Base-by-base conservation (phyloP, 345 rosid species). In the Salix caprea region DNA sequence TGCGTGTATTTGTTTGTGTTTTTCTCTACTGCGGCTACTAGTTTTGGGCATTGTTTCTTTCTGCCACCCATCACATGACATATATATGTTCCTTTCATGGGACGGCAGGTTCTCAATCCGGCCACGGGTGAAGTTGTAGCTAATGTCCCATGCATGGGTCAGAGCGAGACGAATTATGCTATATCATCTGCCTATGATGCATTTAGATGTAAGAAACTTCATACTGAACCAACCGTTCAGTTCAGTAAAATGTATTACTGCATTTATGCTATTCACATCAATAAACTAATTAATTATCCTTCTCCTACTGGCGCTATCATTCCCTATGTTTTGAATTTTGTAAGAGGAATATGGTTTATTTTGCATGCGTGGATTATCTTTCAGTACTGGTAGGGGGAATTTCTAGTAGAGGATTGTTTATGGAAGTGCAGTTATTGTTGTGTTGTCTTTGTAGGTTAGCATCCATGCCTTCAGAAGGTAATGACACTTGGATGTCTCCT, bases 121-220 rank as follows among this genome's bases (percentile, higher is more conserved):
- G 94, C 98, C 26, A 96, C 92, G 0, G 97, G 99, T 70, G 89
- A 92, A 76, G 86, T 86, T 76, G 65, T 96, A 50, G 91, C 91
- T 23, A 87, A 90, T 69, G 94, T 93, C 67, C 80, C 97, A 67
- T 83, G 88, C 86, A 96, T 93, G 99, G 97, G 99, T 40, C 72
- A 74, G 39, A 89, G 74, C 70, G 99, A 96, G 85, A 91, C 99
- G 46, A 84, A 90, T 69, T 93, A 92, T 85, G 99, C 98, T 28
- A 89, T 96, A 86, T 87, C 92, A 72, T 89, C 97, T 76, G 97
- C 99, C 64, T 81, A 87, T 70, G 77, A 88, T 73, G 94, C 99
- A 46, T 96, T 90, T 81, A 65, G 66, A 1, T 91, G 99, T 96
- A 92, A 42, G 86, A 46, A 65, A 65, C 62, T 78, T 73, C 56